Conservation (phyloP, 2,329 filamentous ascomycete genomes). For the Colletotrichum theobromicola region DNA sequence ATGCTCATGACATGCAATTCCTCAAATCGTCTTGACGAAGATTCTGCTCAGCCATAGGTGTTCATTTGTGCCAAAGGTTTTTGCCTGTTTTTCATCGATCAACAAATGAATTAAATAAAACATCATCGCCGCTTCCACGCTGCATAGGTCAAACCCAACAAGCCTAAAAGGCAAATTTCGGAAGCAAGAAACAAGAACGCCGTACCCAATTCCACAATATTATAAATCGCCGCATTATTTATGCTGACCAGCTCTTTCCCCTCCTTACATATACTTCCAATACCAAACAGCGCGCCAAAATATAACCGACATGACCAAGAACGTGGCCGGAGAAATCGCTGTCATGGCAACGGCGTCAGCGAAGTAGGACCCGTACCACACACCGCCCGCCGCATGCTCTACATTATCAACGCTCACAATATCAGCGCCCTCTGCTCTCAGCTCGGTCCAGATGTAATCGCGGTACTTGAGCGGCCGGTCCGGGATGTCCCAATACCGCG, state of each 20-base stretch:
- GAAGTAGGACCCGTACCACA: not conserved
- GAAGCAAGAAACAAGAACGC: fast-evolving
- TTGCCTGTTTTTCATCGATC: fast-evolving
- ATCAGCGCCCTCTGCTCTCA: constrained; percentile 62
- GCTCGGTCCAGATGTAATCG: constrained; percentile 59
- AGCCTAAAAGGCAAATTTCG: fast-evolving
- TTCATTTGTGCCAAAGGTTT: not conserved
- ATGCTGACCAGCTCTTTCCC: fast-evolving
- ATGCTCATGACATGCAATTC: not conserved
- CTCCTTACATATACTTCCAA: not conserved
- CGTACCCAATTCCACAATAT: not conserved
- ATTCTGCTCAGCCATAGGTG: not conserved
- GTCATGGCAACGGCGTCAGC: not conserved
- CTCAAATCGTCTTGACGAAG: not conserved
- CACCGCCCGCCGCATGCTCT: not conserved
- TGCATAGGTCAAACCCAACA: fast-evolving
- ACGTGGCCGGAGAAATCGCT: not conserved
- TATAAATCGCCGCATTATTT: not conserved
- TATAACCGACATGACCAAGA: not conserved
- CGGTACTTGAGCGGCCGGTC: constrained; percentile 58
- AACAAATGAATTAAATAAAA: too few relatives aligned
- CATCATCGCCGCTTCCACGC: fast-evolving
- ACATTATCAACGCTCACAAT: constrained; percentile 60
- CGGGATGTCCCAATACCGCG: constrained; percentile 65
- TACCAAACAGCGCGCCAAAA: not conserved